phyloP scores from a whole-genome alignment of 2,329 filamentous ascomycete species.

The Trematosphaeria pertusa region DNA sequence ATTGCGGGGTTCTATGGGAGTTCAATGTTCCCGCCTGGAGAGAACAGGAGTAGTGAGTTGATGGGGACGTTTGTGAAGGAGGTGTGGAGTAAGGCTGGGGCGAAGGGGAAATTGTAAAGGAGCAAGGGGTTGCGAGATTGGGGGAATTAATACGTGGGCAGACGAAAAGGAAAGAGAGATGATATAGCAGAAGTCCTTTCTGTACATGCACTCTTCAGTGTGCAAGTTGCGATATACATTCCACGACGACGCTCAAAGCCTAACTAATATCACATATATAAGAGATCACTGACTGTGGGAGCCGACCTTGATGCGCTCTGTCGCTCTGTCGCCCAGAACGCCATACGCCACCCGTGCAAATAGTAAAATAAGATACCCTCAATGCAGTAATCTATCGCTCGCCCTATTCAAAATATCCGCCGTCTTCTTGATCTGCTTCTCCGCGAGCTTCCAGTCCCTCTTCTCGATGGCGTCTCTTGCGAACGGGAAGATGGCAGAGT shows the following conservation, averaged over 20 bases:
- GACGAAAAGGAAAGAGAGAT: no score
- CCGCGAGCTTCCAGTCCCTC: conserved; percentile 73
- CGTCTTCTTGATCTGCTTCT: conserved; percentile 73
- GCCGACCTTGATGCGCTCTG: neutral
- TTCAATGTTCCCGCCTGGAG: conserved; percentile 20
- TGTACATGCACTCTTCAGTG: no score
- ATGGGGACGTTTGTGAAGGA: conserved; percentile 17
- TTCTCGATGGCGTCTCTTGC: conserved; percentile 80
- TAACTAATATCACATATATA: neutral
- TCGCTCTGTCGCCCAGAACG: no score
- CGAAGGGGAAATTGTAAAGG: neutral
- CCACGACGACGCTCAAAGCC: no score
- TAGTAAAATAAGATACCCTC: no score
- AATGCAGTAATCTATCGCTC: conserved; percentile 53
- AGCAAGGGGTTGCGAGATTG: neutral
- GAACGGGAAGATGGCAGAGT: conserved; percentile 75
- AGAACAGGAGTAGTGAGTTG: conserved; percentile 11
- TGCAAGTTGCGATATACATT: no score
- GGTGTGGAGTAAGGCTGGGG: conserved; percentile 14
- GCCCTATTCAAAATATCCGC: conserved; percentile 72
- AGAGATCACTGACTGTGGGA: neutral
- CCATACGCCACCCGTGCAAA: conserved; percentile 12
- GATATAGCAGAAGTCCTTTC: no score
- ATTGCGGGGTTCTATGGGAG: conserved; percentile 22
- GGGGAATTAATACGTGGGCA: no score